Conservation (phyloP, 495 filamentous ascomycete species). For the Penicillium desertorum region DNA sequence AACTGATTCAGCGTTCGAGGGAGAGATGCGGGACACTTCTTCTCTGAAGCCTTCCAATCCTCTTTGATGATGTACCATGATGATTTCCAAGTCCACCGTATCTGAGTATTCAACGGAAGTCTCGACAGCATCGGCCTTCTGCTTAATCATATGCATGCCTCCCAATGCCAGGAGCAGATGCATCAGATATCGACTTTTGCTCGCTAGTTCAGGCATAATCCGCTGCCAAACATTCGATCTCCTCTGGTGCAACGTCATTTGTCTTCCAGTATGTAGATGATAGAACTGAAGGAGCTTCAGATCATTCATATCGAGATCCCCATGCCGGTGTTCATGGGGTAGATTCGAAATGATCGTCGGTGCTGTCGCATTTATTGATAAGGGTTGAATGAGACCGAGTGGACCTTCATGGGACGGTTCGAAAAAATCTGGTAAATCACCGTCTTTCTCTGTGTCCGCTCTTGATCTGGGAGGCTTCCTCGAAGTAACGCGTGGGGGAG, state of each 20-base stretch:
- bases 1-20: constrained; percentile 5
- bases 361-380: constrained; percentile 6
- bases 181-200: constrained; percentile 13
- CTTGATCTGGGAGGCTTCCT: neutral
- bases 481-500: neutral
- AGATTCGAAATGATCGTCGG: neutral
- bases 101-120: neutral
- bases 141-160: constrained; percentile 12
- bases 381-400: neutral
- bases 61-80: constrained; percentile 20
- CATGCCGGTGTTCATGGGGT: neutral
- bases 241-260: constrained; percentile 9
- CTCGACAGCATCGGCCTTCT: neutral
- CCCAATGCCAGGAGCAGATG: constrained; percentile 20
- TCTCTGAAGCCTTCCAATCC: constrained; percentile 14
- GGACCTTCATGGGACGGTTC: neutral
- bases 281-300: constrained; percentile 14
- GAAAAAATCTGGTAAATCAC: neutral
- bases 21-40: constrained; percentile 2
- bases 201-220: constrained; percentile 14
- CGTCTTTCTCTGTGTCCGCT: constrained; percentile 2
- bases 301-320: constrained; percentile 13
- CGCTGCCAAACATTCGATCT: constrained; percentile 9
- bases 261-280: constrained; percentile 13
- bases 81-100: constrained; percentile 6